Base-by-base conservation (phyloP, 2,329 filamentous ascomycete genomes). In the Shiraia bambusicola region DNA sequence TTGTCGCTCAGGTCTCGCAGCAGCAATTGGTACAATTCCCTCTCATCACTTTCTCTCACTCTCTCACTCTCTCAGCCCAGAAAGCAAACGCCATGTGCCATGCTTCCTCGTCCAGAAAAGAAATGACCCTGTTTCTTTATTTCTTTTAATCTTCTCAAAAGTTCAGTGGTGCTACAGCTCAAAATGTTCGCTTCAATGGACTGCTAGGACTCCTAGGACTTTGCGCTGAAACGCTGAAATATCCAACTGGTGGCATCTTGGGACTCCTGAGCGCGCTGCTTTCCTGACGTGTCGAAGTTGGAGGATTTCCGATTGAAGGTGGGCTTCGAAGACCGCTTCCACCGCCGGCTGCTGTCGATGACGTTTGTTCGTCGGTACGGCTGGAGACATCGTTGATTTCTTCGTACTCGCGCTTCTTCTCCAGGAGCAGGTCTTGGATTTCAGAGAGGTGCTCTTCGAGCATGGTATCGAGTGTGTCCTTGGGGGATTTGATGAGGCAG, bases 391-490 rank as follows among this genome's bases (percentile, higher is more conserved):
- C 42, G 28, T 51, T 44, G 28, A 40, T 49, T 27, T 59, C 55
- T 35, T 58, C 57, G 62, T 68, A 73, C 14, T 70, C 69, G 27
- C 59, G 60, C n/a, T 69, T 74, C 34, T 67, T 65, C 26, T 63
- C 49, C 22, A 69, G 54, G 25, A 83, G 69, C 54, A 72, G 69
- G 8, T 69, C 56, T 37, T 71, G 72, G 2, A 82, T 77, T 14
- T 76, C 69, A 2, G 72, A 62, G 44, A 73, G 69, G 58, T 83
- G 78, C 42, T 73, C 66, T 13, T 69, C 52, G 34, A 84, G 69
- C 79, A 84, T 83, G 31, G 80, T 76, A 45, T 76, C 77, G 29
- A 83, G 65, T 1, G 69, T 67, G 2, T 65, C 62, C 13, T 70
- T 65, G 1, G 69, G 54, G 3, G 76, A 80, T 39, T 71, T 65